Percentiles rank a stretch among this genome's conserved stretches.
Conservation (phyloP, 2,329 filamentous ascomycete genomes). For the Tricladium varicosporioides region DNA sequence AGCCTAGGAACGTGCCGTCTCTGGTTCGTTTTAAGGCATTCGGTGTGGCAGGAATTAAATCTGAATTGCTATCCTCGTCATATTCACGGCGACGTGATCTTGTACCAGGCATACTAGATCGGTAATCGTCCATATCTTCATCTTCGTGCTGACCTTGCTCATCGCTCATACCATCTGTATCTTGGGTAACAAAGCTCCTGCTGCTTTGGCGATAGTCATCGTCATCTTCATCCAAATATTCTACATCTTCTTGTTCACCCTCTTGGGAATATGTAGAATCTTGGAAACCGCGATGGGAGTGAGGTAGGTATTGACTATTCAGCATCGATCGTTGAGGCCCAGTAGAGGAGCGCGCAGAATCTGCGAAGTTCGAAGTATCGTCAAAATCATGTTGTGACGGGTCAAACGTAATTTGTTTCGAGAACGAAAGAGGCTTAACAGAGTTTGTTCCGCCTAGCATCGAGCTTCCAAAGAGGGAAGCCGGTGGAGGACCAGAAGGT, state of each 20-base stretch:
- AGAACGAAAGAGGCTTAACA: conserved; percentile 35
- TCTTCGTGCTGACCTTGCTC: conserved; percentile 41
- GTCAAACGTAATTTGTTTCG: conserved; percentile 31
- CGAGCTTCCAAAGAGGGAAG: conserved; percentile 50
- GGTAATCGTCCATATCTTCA: conserved; percentile 26
- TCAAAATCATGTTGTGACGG: conserved; percentile 18
- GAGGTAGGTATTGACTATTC: conserved; percentile 42
- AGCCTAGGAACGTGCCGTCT: conserved; percentile 13
- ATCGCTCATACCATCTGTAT: conserved; percentile 39
- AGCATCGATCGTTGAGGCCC: conserved; percentile 47
- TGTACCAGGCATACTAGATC: conserved; percentile 31
- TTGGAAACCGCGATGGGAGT: conserved; percentile 20
- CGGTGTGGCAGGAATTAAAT: conserved; percentile 29
- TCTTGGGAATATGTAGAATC: conserved; percentile 36
- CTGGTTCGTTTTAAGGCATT: conserved; percentile 18
- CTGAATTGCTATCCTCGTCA: conserved; percentile 48
- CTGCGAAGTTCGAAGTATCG: conserved; percentile 19
- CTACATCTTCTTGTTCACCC: conserved; percentile 40
- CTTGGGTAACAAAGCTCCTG: conserved; percentile 37
- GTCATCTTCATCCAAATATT: conserved; percentile 39
- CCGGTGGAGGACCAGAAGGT: conserved; percentile 51
- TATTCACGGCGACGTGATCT: conserved; percentile 27
- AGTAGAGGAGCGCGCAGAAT: conserved; percentile 20
- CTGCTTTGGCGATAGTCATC: conserved; percentile 38
- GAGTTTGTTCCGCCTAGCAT: conserved; percentile 37